Percentiles rank a stretch among this genome's conserved stretches.
phyloP scores from a whole-genome alignment of 805 yeast species.

The Saccharomyces mikatae region DNA sequence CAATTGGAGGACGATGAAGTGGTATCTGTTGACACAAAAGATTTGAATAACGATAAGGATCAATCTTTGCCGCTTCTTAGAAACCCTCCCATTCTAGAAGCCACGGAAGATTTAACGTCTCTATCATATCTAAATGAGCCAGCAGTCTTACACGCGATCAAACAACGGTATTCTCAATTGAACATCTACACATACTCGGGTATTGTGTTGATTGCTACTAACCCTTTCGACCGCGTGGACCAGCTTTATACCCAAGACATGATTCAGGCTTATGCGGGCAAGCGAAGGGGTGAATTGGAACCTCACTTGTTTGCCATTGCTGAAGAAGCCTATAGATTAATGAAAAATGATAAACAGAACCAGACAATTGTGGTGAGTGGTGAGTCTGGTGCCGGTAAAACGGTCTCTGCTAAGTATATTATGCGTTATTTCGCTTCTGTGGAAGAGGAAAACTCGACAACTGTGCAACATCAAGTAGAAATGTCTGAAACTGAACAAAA shows the following conservation, averaged over 20 bases:
- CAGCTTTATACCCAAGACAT: constrained; percentile 85
- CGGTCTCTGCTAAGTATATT: constrained; percentile 92
- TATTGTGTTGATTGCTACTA: constrained; percentile 90
- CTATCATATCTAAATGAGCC: constrained; percentile 92
- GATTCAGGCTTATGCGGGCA: constrained; percentile 90
- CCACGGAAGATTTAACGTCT: constrained; percentile 89
- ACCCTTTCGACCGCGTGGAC: constrained; percentile 90
- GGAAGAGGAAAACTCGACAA: constrained; percentile 41
- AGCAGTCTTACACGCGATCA: constrained; percentile 89
- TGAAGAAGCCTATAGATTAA: constrained; percentile 91
- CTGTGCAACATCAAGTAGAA: constrained; percentile 39
- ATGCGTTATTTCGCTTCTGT: constrained; percentile 97
- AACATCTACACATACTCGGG: constrained; percentile 94
- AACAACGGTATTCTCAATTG: constrained; percentile 78
- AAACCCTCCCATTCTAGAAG: constrained; percentile 86
- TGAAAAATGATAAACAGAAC: constrained; percentile 76
- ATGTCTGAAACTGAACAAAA: constrained; percentile 90
- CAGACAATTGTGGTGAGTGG: constrained; percentile 97
- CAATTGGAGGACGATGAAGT: constrained; percentile 43
- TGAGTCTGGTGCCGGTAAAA: constrained; percentile 98
- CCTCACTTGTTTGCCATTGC: constrained; percentile 97
- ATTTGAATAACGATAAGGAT: constrained; percentile 18
- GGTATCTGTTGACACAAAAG: constrained; percentile 40
- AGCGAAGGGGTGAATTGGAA: constrained; percentile 87
- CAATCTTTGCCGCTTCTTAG: constrained; percentile 66